Conservation (phyloP, 2,329 filamentous ascomycete genomes). For the Botrytis cinerea region DNA sequence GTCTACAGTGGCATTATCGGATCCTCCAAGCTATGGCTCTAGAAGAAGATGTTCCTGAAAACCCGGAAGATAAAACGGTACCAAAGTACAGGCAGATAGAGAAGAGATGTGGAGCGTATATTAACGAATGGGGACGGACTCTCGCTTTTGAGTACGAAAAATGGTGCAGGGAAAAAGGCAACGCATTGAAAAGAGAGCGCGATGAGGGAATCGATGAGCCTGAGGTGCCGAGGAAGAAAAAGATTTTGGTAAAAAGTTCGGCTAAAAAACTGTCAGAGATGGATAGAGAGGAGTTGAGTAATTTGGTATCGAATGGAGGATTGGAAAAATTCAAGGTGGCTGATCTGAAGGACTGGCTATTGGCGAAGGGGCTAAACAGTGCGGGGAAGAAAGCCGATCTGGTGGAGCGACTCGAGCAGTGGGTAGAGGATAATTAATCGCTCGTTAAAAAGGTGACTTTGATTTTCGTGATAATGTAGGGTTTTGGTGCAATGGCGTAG, state of each 20-base stretch:
- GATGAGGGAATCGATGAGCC: not conserved
- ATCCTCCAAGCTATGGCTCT: conserved; percentile 90
- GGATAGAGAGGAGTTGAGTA: conserved; percentile 18
- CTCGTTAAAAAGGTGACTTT: not conserved
- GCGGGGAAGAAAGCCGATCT: conserved; percentile 21
- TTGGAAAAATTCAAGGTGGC: conserved; percentile 21
- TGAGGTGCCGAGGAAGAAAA: conserved; percentile 16
- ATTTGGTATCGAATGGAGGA: conserved; percentile 9
- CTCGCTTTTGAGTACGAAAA: conserved; percentile 54
- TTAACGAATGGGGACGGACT: conserved; percentile 73
- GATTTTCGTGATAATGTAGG: not conserved
- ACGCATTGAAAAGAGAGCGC: conserved; percentile 10
- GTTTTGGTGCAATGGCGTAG: not conserved
- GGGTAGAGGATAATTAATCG: conserved; percentile 11
- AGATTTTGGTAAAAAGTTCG: not conserved
- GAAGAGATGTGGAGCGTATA: conserved; percentile 78
- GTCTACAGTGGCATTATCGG: conserved; percentile 95
- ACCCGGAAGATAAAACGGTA: conserved; percentile 72
- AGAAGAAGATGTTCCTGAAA: conserved; percentile 81
- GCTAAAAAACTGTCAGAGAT: conserved; percentile 18
- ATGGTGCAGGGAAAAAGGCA: not conserved
- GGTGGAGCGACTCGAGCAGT: conserved; percentile 16
- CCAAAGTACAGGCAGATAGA: conserved; percentile 81
- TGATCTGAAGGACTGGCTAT: conserved; percentile 22
- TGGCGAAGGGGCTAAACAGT: conserved; percentile 6